These are phyloP conservation scores for Aspergillus amoenus DNA, from an alignment of 2,329 filamentous ascomycete genomes.

Conservation along the genomic window DNA sequence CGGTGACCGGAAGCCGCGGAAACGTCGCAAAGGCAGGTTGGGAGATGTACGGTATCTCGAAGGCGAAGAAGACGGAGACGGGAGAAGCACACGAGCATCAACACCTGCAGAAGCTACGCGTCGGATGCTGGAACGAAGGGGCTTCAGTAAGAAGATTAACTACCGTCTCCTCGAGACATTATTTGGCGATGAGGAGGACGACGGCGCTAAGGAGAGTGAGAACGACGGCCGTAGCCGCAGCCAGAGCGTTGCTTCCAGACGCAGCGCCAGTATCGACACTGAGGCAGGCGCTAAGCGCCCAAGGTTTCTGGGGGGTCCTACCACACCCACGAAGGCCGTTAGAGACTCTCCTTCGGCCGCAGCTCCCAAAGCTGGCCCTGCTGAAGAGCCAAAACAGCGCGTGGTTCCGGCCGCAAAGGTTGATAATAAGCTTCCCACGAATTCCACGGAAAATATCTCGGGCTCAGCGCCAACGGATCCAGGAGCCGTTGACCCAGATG, in stretches of 20 bases:
- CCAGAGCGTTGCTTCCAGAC: constrained; percentile 31
- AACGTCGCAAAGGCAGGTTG: constrained; percentile 48
- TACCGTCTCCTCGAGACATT: constrained; percentile 51
- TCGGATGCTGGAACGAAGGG: constrained; percentile 65
- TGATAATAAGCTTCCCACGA: constrained; percentile 17
- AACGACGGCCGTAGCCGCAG: constrained; percentile 36
- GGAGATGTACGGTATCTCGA: constrained; percentile 48
- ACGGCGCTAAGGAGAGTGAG: constrained; percentile 27
- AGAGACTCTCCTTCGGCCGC: constrained; percentile 15
- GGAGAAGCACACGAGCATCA: constrained; percentile 64
- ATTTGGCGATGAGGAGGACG: constrained; percentile 38
- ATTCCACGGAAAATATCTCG: constrained; percentile 26
- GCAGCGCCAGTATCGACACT: constrained; percentile 29
- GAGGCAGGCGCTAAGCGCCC: constrained; percentile 20
- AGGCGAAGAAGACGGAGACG: constrained; percentile 59
- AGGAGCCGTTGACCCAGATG: constrained; percentile 22
- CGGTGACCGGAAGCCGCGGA: constrained; percentile 47
- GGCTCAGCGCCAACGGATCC: constrained; percentile 20
- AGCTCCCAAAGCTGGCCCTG: constrained; percentile 3
- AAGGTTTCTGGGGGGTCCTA: constrained; percentile 15
- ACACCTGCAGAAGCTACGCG: constrained; percentile 69
- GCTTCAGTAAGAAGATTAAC: constrained; percentile 73
- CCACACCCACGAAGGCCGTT: constrained; percentile 16
- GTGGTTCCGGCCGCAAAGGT: constrained; percentile 9
- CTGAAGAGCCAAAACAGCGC: constrained; percentile 3